Conservation (phyloP, 495 filamentous ascomycete genomes). For the Glonium stellatum region DNA sequence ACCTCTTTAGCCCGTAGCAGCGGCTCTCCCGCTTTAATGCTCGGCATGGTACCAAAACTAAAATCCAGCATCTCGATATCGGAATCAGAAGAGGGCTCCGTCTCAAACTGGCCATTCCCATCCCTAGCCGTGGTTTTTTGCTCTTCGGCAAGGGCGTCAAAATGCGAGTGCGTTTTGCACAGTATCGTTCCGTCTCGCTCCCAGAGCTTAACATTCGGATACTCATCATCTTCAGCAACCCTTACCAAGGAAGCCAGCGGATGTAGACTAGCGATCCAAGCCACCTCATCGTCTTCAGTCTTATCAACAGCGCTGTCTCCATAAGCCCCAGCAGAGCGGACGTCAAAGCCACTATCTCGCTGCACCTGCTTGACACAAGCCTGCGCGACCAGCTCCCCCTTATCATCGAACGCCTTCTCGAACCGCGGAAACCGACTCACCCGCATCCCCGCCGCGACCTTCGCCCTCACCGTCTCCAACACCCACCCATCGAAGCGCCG, state of each 20-base stretch:
- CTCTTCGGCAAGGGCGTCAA: neutral
- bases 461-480: conserved; percentile 27
- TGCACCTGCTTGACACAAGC: neutral
- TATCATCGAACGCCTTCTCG: conserved; percentile 3
- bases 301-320: neutral
- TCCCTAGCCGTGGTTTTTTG: neutral
- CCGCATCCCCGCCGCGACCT: conserved; percentile 17
- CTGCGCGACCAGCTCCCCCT: neutral
- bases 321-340: too few species aligned
- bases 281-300: neutral
- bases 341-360: too few species aligned
- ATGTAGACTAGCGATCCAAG: neutral
- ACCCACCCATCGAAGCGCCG: conserved; percentile 30
- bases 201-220: conserved; percentile 1
- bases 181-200: neutral
- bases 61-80: too few species aligned
- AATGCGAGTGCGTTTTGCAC: neutral
- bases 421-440: conserved; percentile 9
- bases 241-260: conserved; percentile 3
- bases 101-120: too few species aligned
- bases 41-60: too few species aligned
- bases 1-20: neutral
- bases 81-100: too few species aligned
- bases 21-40: neutral
- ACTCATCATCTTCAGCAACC: conserved; percentile 1